These are phyloP conservation scores for Pisolithus microcarpus DNA, from an alignment of 768 basidiomycete species.

Conservation along the genomic window DNA sequence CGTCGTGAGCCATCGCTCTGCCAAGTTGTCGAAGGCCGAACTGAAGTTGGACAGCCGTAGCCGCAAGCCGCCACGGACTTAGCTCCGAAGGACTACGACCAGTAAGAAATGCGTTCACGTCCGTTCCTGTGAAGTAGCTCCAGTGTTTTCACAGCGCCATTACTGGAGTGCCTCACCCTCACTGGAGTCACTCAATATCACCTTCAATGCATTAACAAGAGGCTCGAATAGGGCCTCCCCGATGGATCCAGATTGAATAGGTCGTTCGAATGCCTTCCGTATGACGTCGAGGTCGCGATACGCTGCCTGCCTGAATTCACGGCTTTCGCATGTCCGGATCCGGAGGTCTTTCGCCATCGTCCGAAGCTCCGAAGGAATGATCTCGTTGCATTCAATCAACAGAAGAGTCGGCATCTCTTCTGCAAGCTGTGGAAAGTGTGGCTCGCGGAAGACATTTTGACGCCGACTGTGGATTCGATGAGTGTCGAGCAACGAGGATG, in stretches of 20 bases:
- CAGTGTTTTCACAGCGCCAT: background rate
- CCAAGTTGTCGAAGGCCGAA: conserved; percentile 70
- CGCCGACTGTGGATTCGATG: conserved; percentile 67
- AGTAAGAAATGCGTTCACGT: conserved; percentile 43
- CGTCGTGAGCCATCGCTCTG: conserved; percentile 54
- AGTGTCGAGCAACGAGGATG: conserved; percentile 51
- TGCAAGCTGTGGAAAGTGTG: conserved; percentile 59
- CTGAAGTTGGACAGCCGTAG: conserved; percentile 74
- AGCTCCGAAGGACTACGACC: conserved; percentile 61
- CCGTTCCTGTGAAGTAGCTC: conserved; percentile 22
- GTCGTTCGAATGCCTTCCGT: conserved; percentile 59
- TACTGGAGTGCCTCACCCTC: conserved; percentile 36
- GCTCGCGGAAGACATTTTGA: conserved; percentile 57
- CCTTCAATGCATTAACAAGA: conserved; percentile 57
- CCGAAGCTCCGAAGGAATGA: conserved; percentile 46
- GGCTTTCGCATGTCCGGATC: conserved; percentile 49
- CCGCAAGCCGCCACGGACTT: conserved; percentile 79
- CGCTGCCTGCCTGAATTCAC: conserved; percentile 68
- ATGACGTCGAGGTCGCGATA: conserved; percentile 70
- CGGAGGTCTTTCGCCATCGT: conserved; percentile 46
- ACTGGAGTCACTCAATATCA: conserved; percentile 59
- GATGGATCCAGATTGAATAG: conserved; percentile 42
- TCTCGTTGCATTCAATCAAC: conserved; percentile 55
- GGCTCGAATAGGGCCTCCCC: conserved; percentile 51
- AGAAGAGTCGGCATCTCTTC: conserved; percentile 63